Evolutionary conservation across 208 protist genomes (phyloP), one percentile per base, ranked within the genome.

Genomic region (Trypanosoma melophagium): DNA sequence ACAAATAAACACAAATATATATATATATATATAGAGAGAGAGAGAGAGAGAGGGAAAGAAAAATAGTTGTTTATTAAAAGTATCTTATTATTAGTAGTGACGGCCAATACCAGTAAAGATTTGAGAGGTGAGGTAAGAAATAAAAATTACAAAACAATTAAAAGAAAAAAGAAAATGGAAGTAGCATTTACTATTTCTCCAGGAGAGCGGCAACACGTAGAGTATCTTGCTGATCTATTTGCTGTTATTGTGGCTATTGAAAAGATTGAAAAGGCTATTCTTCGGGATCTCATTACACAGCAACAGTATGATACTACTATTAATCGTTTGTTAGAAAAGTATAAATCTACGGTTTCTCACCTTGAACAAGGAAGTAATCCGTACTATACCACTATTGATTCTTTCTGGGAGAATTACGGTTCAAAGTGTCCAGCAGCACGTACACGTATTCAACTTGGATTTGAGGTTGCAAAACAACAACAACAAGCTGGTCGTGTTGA

Each of bases 141-240:
- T 2, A 63, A 47, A 16, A 45, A 5, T 60, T 69, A 55, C 59
- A 61, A 12, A 58, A 69, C 1, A 61, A 61, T 25, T 16, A 49
- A 28, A 61, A 44, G 21, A 49, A 21, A 49, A 61, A 49, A 35
- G 25, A 22, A 51, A 50, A 69, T 74, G 62, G 69, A 74, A 47
- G 60, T 63, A 17, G 44, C 38, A 2, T 62, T 80, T 57, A 77
- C 79, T n/a, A 70, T 95, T 22, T 76, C 80, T 4, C 77, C 83
- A 1, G 79, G 77, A 12, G 89, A 95, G 52, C 77, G 89, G 16
- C 80, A 97, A 54, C 82, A 94, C 66, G 94, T 96, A 51, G 95
- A 98, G 45, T 97, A 98, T 71, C 73, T 98, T 22, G 87, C 95
- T 7, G 97, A 99, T 50, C 79, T 99, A 3, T 99, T 96, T 71